Evolutionary conservation across 2,329 filamentous ascomycete genomes (phyloP).

Genomic region (Chrysoporthe deuterocubensis): DNA sequence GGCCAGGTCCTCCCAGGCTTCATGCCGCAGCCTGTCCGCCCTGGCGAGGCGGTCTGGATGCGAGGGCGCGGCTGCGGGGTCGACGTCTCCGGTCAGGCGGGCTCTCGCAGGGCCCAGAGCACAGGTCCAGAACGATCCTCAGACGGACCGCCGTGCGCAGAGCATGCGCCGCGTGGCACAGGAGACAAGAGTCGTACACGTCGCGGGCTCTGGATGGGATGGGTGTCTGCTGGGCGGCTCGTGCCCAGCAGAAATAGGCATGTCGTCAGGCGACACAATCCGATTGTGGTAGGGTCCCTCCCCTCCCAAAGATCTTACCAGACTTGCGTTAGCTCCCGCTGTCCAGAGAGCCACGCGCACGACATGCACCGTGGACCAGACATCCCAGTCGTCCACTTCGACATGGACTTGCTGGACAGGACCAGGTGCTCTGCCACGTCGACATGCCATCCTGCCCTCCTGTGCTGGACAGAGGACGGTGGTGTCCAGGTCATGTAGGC

Average conservation of each 20-base stretch:
- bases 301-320: constrained; percentile 16
- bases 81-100: constrained; percentile 13
- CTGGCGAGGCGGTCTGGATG: constrained; percentile 7
- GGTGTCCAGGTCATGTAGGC: no score
- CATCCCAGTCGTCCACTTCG: constrained; percentile 1
- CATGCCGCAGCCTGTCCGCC: neutral
- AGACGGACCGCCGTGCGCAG: neutral
- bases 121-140: neutral
- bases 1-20: constrained; percentile 27
- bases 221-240: constrained; percentile 7
- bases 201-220: constrained; percentile 21
- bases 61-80: constrained; percentile 3
- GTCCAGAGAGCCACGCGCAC: constrained; percentile 15
- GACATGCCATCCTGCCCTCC: constrained; percentile 4
- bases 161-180: no score
- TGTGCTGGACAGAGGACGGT: constrained; percentile 2
- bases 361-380: constrained; percentile 10
- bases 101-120: neutral
- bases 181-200: neutral
- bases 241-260: neutral
- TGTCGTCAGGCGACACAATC: constrained; percentile 8
- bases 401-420: constrained; percentile 11
- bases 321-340: constrained; percentile 27
- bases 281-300: neutral
- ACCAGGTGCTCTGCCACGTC: neutral